Evolutionary conservation across 2,329 filamentous ascomycete species (phyloP).

Genomic region (Scortechinia acanthostroma): DNA sequence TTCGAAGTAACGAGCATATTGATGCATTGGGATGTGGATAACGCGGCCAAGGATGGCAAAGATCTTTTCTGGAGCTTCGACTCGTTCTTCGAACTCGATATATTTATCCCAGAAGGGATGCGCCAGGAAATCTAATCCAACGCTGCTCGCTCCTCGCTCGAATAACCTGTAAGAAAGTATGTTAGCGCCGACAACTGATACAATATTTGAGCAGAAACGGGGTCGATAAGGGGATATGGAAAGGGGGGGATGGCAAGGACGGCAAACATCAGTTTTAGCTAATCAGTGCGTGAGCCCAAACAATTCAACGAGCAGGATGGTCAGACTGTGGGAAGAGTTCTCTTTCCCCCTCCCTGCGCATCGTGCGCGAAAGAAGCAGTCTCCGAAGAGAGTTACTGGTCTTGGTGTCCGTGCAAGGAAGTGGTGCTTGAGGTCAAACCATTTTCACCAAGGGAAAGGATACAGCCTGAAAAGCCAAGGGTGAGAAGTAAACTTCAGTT

Average conservation of each 20-base stretch:
- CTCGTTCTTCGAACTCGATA: constrained; percentile 88
- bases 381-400: not conserved
- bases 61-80: constrained; percentile 77
- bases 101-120: constrained; percentile 99
- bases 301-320: too few species aligned
- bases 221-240: not conserved
- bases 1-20: constrained; percentile 92
- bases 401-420: too few species aligned
- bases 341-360: too few species aligned
- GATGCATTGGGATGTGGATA: constrained; percentile 86
- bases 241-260: not conserved
- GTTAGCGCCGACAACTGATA: not conserved
- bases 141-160: constrained; percentile 76
- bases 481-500: constrained; percentile 1
- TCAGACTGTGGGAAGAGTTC: not conserved
- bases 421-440: too few species aligned
- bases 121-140: constrained; percentile 86
- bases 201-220: too few species aligned
- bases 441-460: not conserved
- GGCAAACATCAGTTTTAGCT: not conserved
- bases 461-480: constrained; percentile 1
- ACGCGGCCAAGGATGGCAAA: constrained; percentile 77
- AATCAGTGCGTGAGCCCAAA: not conserved
- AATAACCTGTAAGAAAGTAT: constrained; percentile 72
- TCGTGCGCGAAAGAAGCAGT: not conserved